Conservation (phyloP, 192 early-diverging fungal genomes). For the Linnemannia exigua region DNA sequence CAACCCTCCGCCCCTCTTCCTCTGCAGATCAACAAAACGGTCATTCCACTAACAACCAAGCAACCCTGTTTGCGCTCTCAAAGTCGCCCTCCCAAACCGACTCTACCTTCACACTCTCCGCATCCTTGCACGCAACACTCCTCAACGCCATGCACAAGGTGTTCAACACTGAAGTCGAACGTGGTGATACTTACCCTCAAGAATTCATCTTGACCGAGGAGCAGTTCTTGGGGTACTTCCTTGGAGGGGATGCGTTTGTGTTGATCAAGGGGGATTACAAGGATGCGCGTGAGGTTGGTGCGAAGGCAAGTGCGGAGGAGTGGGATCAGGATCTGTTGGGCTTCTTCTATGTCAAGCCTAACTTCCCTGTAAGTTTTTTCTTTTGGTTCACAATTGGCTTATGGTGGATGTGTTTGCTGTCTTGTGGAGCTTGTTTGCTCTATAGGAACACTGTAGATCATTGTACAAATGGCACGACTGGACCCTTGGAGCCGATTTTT, state of each 20-base stretch:
- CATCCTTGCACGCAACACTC: conserved; percentile 12
- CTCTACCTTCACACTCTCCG: conserved; percentile 14
- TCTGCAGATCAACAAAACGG: neutral
- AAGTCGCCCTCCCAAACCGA: conserved; percentile 5
- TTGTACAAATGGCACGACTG: neutral
- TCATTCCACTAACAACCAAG: neutral
- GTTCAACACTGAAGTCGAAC: conserved; percentile 74
- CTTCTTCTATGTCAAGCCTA: conserved; percentile 84
- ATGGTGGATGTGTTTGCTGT: neutral
- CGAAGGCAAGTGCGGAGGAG: conserved; percentile 26
- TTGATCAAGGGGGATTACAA: conserved; percentile 52
- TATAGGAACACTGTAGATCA: no score
- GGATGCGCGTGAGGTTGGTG: conserved; percentile 28
- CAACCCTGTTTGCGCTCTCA: conserved; percentile 35
- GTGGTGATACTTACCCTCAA: conserved; percentile 83
- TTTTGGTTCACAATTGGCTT: neutral
- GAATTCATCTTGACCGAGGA: conserved; percentile 59
- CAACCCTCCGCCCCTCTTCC: neutral
- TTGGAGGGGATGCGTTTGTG: conserved; percentile 68
- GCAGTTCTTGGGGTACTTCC: conserved; percentile 68
- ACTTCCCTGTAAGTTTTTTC: conserved; percentile 70
- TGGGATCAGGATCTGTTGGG: conserved; percentile 67
- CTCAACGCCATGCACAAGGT: conserved; percentile 61
- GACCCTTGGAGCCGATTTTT: neutral
- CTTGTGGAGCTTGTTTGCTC: no score